Percentiles rank a stretch among this genome's conserved stretches.
phyloP scores from a whole-genome alignment of 1,284 basidiomycete species.

The Boletellus deceptivus region DNA sequence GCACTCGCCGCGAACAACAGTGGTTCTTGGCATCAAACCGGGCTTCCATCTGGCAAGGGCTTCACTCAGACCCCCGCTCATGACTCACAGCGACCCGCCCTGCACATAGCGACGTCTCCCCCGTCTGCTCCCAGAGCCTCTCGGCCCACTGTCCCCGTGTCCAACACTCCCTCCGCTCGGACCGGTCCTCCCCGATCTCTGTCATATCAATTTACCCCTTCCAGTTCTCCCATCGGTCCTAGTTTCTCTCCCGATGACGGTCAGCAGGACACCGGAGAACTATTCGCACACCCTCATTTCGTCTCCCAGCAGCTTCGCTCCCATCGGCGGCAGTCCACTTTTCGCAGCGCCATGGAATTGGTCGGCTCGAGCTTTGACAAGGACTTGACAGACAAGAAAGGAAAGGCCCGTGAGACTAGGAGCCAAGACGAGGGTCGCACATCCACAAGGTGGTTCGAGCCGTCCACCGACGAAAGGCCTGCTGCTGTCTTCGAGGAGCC shows the following conservation, averaged over 20 bases:
- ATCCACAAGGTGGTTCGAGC: conserved; percentile 57
- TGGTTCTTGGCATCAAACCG: not conserved
- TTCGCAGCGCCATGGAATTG: conserved; percentile 63
- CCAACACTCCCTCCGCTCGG: conserved; percentile 58
- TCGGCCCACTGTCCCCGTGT: conserved; percentile 22
- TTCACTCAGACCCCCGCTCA: conserved; percentile 2
- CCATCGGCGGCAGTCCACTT: conserved; percentile 39
- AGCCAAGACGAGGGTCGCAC: conserved; percentile 49
- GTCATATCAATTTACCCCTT: conserved; percentile 59
- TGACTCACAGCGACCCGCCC: conserved; percentile 8
- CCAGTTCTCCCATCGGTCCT: conserved; percentile 41
- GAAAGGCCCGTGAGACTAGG: conserved; percentile 52
- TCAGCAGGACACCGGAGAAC: conserved; percentile 25
- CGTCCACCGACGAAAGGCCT: conserved; percentile 46
- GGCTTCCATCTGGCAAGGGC: not conserved
- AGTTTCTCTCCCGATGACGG: conserved; percentile 17
- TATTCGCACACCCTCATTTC: conserved; percentile 23
- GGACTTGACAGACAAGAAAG: conserved; percentile 49
- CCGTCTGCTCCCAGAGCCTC: conserved; percentile 3
- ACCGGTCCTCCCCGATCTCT: conserved; percentile 75
- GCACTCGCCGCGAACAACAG: conserved; percentile 2
- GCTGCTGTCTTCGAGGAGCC: conserved; percentile 34
- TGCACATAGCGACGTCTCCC: conserved; percentile 12
- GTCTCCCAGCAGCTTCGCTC: conserved; percentile 27
- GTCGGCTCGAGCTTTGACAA: conserved; percentile 33